These are phyloP conservation scores for Saccharomycopsis hybrid DNA, from an alignment of 1,139 yeast genomes.

Conservation along the genomic window DNA sequence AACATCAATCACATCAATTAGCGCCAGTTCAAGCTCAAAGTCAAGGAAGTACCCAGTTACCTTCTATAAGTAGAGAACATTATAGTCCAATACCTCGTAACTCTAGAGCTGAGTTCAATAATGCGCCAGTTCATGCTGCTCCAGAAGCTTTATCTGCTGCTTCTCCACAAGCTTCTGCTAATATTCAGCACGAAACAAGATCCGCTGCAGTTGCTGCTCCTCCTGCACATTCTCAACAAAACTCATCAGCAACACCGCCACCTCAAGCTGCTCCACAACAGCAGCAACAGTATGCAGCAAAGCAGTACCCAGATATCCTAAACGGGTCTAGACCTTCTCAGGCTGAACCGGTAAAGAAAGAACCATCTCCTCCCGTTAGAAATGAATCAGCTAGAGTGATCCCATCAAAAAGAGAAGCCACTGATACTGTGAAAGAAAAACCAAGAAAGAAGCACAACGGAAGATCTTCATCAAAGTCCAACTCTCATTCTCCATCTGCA, in stretches of 20 bases:
- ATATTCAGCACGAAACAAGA: not conserved
- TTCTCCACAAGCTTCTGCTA: conserved; percentile 9
- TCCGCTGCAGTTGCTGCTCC: conserved; percentile 18
- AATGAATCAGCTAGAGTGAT: not conserved
- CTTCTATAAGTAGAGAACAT: conserved; percentile 3
- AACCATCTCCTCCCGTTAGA: not conserved
- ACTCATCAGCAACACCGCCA: too few relatives aligned
- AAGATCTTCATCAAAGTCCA: not conserved
- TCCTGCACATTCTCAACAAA: conserved; percentile 8
- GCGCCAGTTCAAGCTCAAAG: conserved; percentile 20
- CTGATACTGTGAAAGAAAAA: not conserved
- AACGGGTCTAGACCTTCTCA: not conserved
- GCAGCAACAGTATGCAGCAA: not conserved
- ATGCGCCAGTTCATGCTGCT: conserved; percentile 8
- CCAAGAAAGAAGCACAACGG: not conserved
- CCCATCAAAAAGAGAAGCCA: not conserved
- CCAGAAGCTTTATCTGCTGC: conserved; percentile 19
- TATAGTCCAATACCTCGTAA: conserved; percentile 12
- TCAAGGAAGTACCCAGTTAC: conserved; percentile 1
- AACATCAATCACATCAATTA: conserved; percentile 13
- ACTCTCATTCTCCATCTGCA: conserved; percentile 5
- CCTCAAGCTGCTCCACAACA: not conserved
- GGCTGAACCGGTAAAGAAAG: not conserved
- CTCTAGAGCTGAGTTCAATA: not conserved
- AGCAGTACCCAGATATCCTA: conserved; percentile 1